Evolutionary conservation across 306 rosid genomes (phyloP), one percentile per base, ranked within the genome.

Genomic region (Malus sieversii): DNA sequence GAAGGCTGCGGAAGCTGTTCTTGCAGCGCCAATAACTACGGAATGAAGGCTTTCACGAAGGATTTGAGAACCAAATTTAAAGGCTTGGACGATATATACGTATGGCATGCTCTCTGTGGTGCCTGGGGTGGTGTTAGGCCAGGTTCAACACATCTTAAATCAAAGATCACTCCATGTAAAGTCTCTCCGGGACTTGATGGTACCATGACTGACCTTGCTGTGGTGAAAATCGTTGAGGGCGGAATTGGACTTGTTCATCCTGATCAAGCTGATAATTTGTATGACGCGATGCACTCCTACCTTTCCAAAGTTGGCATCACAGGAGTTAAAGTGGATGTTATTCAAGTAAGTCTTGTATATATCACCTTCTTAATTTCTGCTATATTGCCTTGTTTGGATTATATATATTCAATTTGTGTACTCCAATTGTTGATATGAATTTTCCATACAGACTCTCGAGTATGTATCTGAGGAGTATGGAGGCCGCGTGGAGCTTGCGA

Each of bases 111-210:
- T 52, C 86, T 91, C 22, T 86, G 91, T 79, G 98, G 98, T 4
- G 91, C 95, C 2, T 94, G 93, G 97, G 98, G 97, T 75, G 97
- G 98, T 61, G 97, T 94, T 63, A 86, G 94, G 71, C 98, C 96
- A 4, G 87, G 91, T 53, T 8, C 96, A 2, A 90, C 97, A 14
- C 90, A 85, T 72, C 80, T 91, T 8, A 59, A 82, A 59, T 78
- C 91, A 1, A 90, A 81, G 61, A 68, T 91, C 48, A 25, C 46
- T 27, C 89, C 94, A 15, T 90, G 96, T 79, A 82, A 86, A 80
- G 84, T 85, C 75, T 88, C 97, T 6, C 88, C 91, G 16, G 90
- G 93, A 0, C 94, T 94, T 45, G 91, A 91, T 30, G 88, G 89
- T 13, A 88, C 97, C 2, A 91, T 94, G 96, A 52, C 32, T 8